phyloP scores from a whole-genome alignment of 768 basidiomycete genomes.

The Hygrophoropsis aurantiaca region DNA sequence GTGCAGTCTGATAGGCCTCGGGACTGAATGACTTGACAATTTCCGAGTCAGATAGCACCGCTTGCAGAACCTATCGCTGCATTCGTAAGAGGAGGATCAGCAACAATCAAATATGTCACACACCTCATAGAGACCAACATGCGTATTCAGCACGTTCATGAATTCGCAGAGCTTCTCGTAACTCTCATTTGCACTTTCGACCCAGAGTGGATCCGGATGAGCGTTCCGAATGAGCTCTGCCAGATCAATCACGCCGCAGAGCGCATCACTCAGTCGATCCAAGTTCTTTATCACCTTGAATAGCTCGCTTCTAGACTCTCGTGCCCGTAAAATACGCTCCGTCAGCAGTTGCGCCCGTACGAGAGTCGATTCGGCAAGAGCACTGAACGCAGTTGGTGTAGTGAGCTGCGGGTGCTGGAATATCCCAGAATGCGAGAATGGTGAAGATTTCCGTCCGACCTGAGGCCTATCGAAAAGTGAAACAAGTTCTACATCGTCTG shows the following conservation, averaged over 20 bases:
- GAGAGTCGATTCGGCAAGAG: slow-evolving; percentile 77
- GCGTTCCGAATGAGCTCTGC: slow-evolving; percentile 92
- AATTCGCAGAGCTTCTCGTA: slow-evolving; percentile 94
- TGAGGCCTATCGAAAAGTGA: slow-evolving; percentile 71
- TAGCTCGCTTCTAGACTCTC: slow-evolving; percentile 72
- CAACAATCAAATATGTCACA: slow-evolving; percentile 29
- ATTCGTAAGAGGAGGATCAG: slow-evolving; percentile 15
- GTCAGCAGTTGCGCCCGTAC: slow-evolving; percentile 81
- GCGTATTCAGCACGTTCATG: slow-evolving; percentile 96
- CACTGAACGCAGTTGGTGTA: slow-evolving; percentile 64
- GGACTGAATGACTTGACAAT: slow-evolving; percentile 65
- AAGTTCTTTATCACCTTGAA: slow-evolving; percentile 91
- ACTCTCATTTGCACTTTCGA: slow-evolving; percentile 77
- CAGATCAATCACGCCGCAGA: slow-evolving; percentile 96
- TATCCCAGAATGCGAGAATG: slow-evolving; percentile 67
- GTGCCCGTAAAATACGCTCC: slow-evolving; percentile 74
- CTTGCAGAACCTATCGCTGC: slow-evolving; percentile 59
- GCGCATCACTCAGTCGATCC: slow-evolving; percentile 92
- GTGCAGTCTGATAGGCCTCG: slow-evolving; percentile 83
- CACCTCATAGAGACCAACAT: slow-evolving; percentile 88
- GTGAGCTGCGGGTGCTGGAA: slow-evolving; percentile 80
- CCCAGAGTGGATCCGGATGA: slow-evolving; percentile 86
- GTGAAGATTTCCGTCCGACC: slow-evolving; percentile 33
- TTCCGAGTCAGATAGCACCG: slow-evolving; percentile 65
- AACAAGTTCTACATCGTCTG: slow-evolving; percentile 65